Base-by-base conservation (phyloP, 495 filamentous ascomycete genomes). In the Thozetella sp. region DNA sequence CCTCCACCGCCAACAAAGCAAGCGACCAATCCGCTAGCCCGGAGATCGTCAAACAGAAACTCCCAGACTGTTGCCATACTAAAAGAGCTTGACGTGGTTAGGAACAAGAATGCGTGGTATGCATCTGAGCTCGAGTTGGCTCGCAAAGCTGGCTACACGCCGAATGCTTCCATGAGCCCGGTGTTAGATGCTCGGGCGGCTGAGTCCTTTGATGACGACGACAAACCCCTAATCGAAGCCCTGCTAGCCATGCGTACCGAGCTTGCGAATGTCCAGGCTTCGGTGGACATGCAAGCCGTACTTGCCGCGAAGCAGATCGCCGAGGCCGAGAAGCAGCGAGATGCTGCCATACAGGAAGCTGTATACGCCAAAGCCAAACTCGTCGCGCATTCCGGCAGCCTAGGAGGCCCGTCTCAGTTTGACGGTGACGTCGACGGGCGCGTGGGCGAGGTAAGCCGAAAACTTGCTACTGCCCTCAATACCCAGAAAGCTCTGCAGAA, bases 311-410 rank as follows among this genome's bases (percentile, higher is more conserved):
- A 90, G 67, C 85, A 91, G 58, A 92, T 99, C 63, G 93, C 94
- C 2, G 93, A 97, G 66, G 87, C 95, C 9, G 95, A 97, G 71
- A 92, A 90, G 60, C 93, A 98, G 72, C 80, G 96, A 53, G 96
- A 99, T 74, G 87, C 90, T 20, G 95, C 95, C 19, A 84, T 99
- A 43, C 89, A 86, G 60, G 96, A 98, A 72, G 95, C 96, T 0
- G 90, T 93, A 1, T 98, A 97, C 77, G 92, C 93, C 22, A 96
- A 96, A 67, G 91, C 96, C 6, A 96, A 92, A 66, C 80, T 97
- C 19, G 95, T 93, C 40, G 93, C 93, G 1, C 90, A 92, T 59
- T 83, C 86, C 54, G 88, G 89, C 19, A 92, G 90, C 59, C 83
- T 87, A 58, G 78, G 79, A 20, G 86, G 89, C 55, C 90, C 90